Conservation (phyloP, 345 rosid genomes). For the Toxicodendron radicans region DNA sequence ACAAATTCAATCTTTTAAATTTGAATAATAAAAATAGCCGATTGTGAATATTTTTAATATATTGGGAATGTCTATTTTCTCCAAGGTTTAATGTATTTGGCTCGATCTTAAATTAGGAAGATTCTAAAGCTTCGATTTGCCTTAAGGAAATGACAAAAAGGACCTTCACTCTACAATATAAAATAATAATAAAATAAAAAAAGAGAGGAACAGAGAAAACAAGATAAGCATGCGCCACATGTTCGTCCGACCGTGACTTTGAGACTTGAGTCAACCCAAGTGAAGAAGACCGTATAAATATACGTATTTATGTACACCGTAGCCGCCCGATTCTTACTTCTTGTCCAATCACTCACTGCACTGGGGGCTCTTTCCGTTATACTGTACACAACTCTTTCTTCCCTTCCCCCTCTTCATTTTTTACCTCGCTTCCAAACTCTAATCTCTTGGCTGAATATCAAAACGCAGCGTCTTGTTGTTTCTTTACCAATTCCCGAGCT, state of each 20-base stretch:
- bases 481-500: background rate
- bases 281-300: background rate
- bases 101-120: too few species aligned
- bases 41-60: too few species aligned
- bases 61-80: too few species aligned
- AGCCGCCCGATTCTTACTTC: background rate
- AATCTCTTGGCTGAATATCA: background rate
- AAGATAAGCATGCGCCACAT: background rate
- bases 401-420: background rate
- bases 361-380: slow-evolving; percentile 1
- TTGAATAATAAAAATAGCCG: too few species aligned
- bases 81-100: too few species aligned
- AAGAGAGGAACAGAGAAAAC: background rate
- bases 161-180: too few species aligned
- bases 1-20: too few species aligned
- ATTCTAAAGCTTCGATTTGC: too few species aligned
- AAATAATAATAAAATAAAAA: too few species aligned
- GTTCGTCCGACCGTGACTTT: background rate
- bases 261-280: background rate
- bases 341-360: background rate
- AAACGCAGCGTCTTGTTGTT: slow-evolving; percentile 1
- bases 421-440: background rate
- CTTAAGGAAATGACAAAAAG: too few species aligned
- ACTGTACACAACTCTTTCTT: background rate
- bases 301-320: background rate